Evolutionary conservation across 225 moss, liverwort and hornwort species (phyloP).

Genomic region (Polytrichum commune): DNA sequence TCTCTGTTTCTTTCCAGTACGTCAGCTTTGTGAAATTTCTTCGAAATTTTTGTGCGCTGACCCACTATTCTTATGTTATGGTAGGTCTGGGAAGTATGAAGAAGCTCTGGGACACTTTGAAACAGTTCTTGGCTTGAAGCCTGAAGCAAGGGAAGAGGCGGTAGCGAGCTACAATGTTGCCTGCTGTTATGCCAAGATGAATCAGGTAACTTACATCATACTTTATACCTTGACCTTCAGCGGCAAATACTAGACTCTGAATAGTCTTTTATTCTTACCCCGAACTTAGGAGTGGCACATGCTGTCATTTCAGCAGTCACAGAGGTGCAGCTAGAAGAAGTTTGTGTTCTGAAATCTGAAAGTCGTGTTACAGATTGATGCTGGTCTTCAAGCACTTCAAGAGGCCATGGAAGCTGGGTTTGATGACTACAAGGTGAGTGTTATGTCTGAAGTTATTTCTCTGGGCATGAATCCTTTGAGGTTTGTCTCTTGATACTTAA

Average conservation of each 20-base stretch:
- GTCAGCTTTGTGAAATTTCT: too few species aligned
- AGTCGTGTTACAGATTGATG: conserved; percentile 47
- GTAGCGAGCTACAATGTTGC: conserved; percentile 93
- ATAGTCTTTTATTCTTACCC: too few species aligned
- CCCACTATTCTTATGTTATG: too few species aligned
- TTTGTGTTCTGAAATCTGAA: too few species aligned
- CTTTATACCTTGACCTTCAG: background rate
- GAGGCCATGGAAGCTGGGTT: conserved; percentile 90
- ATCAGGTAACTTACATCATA: conserved; percentile 32
- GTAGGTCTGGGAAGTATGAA: conserved; percentile 69
- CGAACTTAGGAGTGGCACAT: too few species aligned
- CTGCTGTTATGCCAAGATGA: conserved; percentile 91
- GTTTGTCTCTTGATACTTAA: background rate
- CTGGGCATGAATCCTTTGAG: background rate
- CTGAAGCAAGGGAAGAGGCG: conserved; percentile 69
- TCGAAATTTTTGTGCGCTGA: too few species aligned
- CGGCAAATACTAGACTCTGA: too few species aligned
- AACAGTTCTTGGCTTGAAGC: conserved; percentile 88
- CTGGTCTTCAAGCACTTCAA: conserved; percentile 80
- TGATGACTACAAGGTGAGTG: conserved; percentile 73
- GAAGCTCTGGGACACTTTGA: conserved; percentile 83
- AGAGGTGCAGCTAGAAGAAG: too few species aligned
- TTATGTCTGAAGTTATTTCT: background rate
- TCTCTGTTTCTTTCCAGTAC: too few species aligned
- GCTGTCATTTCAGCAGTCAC: too few species aligned